Evolutionary conservation across 2,329 filamentous ascomycete genomes (phyloP), one percentile per base, ranked within the genome.

Genomic region (Alternaria metachromatica): DNA sequence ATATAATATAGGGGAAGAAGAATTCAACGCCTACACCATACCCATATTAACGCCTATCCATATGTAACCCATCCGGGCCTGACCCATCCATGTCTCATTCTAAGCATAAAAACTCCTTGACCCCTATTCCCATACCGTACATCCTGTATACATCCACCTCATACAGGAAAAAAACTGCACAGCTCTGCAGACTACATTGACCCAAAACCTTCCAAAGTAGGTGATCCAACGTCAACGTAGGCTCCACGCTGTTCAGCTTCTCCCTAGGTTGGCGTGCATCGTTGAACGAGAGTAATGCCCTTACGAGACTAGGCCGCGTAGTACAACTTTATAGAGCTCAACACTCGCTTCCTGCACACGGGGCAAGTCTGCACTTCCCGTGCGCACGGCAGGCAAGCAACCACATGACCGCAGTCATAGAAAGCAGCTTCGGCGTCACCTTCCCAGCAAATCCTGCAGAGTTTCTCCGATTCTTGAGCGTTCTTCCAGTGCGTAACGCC

Each of bases 401-500:
- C 85, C 18, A 90, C 86, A 71, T 90, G 88, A 0, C 88, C 88
- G 67, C 88, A 90, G 66, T 88, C 86, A 68, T 87, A 87, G 73
- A 90, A 89, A 7, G 87, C 82, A 5, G 87, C 85, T 64, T 88
- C 86, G 58, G 87, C 86, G 45, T 85, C 84, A 48, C 85, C 84
- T n/a, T 86, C 84, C 76, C 86, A 90, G 80, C 88, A 90, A 61
- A 90, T 89, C 60, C 86, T 83, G 73, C 88, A 90, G 6, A 87
- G 73, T 49, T 85, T 82, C 76, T 86, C 84, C 65, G 88, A 86
- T 61, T 89, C 87, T 58, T 89, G 87, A 3, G 87, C 88, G 25
- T 87, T 85, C 69, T 87, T 86, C 83, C 87, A 89, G 66, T 86
- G 84, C 59, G 87, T 89, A 41, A 87, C 84, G n/a, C 88, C 88